Conservation (phyloP, 305 asterid species). For the Fraxinus xanthoxyloides region DNA sequence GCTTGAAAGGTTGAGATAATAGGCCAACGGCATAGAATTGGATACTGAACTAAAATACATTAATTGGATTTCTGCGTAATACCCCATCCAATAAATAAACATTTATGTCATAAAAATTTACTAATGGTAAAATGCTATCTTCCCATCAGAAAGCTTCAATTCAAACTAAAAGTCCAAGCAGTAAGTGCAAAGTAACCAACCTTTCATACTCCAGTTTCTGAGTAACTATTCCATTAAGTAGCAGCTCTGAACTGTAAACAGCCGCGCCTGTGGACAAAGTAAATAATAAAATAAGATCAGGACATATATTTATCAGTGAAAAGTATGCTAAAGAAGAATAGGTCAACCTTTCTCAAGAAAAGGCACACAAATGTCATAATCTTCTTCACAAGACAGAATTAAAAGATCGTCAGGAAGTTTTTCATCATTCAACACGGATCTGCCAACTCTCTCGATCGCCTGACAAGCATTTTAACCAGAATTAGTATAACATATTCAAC, state of each 20-base stretch:
- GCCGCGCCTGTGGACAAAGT: constrained; percentile 60
- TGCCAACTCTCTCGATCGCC: constrained; percentile 85
- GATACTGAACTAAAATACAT: background rate
- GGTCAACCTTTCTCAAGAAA: constrained; percentile 82
- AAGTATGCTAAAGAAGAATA: background rate
- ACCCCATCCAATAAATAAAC: background rate
- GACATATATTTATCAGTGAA: background rate
- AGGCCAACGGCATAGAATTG: background rate
- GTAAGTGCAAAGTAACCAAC: constrained; percentile 35
- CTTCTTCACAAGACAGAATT: constrained; percentile 92
- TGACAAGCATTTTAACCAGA: constrained; percentile 32
- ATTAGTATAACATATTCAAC: constrained; percentile 9
- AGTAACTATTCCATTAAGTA: constrained; percentile 87
- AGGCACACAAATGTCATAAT: constrained; percentile 70
- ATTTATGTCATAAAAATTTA: background rate
- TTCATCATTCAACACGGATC: constrained; percentile 56
- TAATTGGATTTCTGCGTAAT: background rate
- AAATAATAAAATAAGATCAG: constrained; percentile 2
- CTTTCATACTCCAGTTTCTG: constrained; percentile 87
- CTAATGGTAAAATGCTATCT: background rate
- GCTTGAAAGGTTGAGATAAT: background rate
- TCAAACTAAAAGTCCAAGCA: background rate
- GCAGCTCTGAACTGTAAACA: constrained; percentile 84
- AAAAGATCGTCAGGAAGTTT: constrained; percentile 63
- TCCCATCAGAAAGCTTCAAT: background rate